Base-by-base conservation (phyloP, 257 asterid species). In the Capsicum chinense region DNA sequence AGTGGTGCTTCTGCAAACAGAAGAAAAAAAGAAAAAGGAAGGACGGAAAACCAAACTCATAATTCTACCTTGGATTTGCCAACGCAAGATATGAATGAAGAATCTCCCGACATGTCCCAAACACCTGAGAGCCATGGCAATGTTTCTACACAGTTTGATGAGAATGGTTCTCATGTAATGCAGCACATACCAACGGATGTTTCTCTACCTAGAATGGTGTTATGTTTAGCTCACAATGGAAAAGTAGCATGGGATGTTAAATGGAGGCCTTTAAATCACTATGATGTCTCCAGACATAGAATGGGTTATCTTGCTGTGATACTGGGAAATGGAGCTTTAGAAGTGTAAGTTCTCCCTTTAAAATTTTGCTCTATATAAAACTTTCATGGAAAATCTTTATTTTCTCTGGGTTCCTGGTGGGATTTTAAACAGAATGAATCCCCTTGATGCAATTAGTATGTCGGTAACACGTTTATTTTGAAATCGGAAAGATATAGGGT, bases 231-330 rank as follows among this genome's bases (percentile, higher is more conserved):
- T 84, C 99, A 97, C 91, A 91, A 95, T 83, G 99, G 98, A 73
- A 91, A 92, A 90, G 92, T 93, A 88, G 97, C 93, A 83, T 93
- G 99, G 98, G 99, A 95, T 90, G 86, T 93, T 59, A 97, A 97
- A 87, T 97, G 99, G 99, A 91, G 92, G 84, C 98, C 99, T 13
- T 89, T 84, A 66, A 79, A 79, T 90, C 88, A 85, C 71, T 66
- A 68, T 86, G 90, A 86, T 54, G 89, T 81, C 85, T 90, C 97
- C 88, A 90, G 84, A 85, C 90, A 86, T 82, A 90, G 87, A 87
- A 90, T 97, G 99, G 98, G 99, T 64, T 92, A 90, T 91, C 98
- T 97, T 84, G 99, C 97, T 85, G 95, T 93, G 85, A 83, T 95
- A 87, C 94, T 97, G 82, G 99, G 99, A 89, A 93, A 91, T 92